Conservation (phyloP, 495 filamentous ascomycete species). For the Cercophora newfieldiana region DNA sequence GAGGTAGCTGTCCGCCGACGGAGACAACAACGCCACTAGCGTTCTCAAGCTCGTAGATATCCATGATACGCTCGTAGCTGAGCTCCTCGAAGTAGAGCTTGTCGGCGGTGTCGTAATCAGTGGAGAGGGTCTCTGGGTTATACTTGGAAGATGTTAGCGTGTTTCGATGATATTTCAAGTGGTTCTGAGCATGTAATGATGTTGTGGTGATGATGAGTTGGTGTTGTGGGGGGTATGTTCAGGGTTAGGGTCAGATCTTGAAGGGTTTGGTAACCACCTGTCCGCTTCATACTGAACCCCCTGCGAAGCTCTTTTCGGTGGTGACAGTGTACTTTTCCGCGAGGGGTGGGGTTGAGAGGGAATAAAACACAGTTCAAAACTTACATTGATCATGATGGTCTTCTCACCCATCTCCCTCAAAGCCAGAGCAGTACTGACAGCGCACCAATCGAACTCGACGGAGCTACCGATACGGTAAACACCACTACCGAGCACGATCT, state of each 20-base stretch:
- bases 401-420: slow-evolving; percentile 89
- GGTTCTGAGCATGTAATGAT: not conserved
- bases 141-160: slow-evolving; percentile 43
- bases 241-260: slow-evolving; percentile 22
- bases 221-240: not conserved
- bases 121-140: slow-evolving; percentile 86
- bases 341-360: not conserved
- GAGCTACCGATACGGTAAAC: slow-evolving; percentile 97
- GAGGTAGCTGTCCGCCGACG: slow-evolving; percentile 92
- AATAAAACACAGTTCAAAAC: slow-evolving; percentile 17
- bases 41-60: slow-evolving; percentile 93
- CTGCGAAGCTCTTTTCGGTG: not conserved
- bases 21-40: slow-evolving; percentile 90
- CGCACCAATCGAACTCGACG: slow-evolving; percentile 99
- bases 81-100: slow-evolving; percentile 96
- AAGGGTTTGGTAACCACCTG: not conserved
- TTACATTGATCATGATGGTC: slow-evolving; percentile 92
- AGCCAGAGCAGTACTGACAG: slow-evolving; percentile 87
- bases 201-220: not conserved
- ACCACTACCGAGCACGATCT: slow-evolving; percentile 85
- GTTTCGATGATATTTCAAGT: not conserved
- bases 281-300: not conserved
- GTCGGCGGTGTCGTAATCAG: slow-evolving; percentile 93
- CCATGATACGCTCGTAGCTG: slow-evolving; percentile 96
- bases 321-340: not conserved